Percentiles rank a stretch among this genome's conserved stretches.
phyloP scores from a whole-genome alignment of 768 basidiomycete genomes.

The Mycena crocata region DNA sequence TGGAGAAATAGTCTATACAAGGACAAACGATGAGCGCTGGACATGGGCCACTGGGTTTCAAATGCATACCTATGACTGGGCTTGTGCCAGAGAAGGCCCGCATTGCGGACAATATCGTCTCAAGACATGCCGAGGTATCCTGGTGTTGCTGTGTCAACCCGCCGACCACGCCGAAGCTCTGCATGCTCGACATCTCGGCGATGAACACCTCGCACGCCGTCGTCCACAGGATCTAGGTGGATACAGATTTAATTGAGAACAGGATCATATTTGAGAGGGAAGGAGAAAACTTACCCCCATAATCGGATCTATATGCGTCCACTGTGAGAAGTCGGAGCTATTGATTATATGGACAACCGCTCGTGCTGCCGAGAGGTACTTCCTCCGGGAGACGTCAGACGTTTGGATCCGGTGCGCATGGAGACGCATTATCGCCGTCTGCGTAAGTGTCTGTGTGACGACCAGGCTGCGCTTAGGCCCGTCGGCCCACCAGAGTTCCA shows the following conservation, averaged over 20 bases:
- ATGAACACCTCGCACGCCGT: conserved; percentile 26
- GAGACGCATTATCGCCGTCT: conserved; percentile 45
- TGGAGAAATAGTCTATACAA: conserved; percentile 13
- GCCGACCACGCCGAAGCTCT: background rate
- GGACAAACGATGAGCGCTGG: background rate
- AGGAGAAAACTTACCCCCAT: conserved; percentile 20
- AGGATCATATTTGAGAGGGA: background rate
- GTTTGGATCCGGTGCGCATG: conserved; percentile 37
- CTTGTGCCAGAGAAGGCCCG: conserved; percentile 1
- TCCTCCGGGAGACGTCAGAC: conserved; percentile 28
- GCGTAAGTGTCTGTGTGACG: conserved; percentile 24
- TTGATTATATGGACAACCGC: conserved; percentile 27
- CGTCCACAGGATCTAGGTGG: conserved; percentile 25
- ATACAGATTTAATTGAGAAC: background rate
- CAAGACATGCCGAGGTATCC: conserved; percentile 13
- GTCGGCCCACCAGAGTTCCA: conserved; percentile 32
- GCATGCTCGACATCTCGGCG: conserved; percentile 15
- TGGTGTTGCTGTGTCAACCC: conserved; percentile 11
- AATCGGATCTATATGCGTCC: conserved; percentile 33
- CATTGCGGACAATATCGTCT: conserved; percentile 21
- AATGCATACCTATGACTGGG: conserved; percentile 14
- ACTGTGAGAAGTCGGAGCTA: conserved; percentile 9
- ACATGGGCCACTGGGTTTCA: background rate
- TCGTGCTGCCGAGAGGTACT: conserved; percentile 24
- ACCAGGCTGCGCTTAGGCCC: conserved; percentile 28